Conservation (phyloP, 768 basidiomycete genomes). For the Podaxis mareebaensis region DNA sequence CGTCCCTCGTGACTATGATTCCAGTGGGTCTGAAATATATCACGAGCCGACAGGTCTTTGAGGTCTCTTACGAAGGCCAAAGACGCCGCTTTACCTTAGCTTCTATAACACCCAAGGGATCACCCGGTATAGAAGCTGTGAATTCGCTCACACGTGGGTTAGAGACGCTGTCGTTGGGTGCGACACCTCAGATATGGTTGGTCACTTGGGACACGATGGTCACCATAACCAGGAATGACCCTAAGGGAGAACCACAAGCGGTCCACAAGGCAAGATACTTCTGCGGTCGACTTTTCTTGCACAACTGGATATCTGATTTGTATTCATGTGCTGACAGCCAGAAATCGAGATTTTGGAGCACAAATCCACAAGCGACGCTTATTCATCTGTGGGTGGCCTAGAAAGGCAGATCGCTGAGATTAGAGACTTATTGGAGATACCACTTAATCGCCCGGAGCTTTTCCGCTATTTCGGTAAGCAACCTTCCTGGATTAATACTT, state of each 20-base stretch:
- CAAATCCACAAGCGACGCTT: slow-evolving; percentile 53
- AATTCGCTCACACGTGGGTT: slow-evolving; percentile 42
- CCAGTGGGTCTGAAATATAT: slow-evolving; percentile 78
- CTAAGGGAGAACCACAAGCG: slow-evolving; percentile 21
- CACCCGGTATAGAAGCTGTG: slow-evolving; percentile 21
- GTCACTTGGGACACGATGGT: slow-evolving; percentile 71
- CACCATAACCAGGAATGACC: slow-evolving; percentile 36
- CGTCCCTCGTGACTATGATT: slow-evolving; percentile 15
- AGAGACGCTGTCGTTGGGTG: slow-evolving; percentile 43
- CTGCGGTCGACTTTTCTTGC: slow-evolving; percentile 6
- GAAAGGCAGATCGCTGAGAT: slow-evolving; percentile 86
- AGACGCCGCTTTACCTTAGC: slow-evolving; percentile 57
- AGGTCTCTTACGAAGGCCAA: slow-evolving; percentile 63
- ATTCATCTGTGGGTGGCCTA: slow-evolving; percentile 84
- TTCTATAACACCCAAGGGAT: slow-evolving; percentile 38
- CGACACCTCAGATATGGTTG: slow-evolving; percentile 51
- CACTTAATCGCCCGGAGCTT: slow-evolving; percentile 32
- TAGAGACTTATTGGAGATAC: slow-evolving; percentile 35
- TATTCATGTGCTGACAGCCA: slow-evolving; percentile 28
- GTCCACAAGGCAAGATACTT: slow-evolving; percentile 36
- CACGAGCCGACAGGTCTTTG: slow-evolving; percentile 57
- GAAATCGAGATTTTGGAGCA: slow-evolving; percentile 50
- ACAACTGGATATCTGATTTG: slow-evolving; percentile 3
- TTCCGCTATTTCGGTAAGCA: slow-evolving; percentile 34
- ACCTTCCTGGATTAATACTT: slow-evolving; percentile 8